Evolutionary conservation across 148 eudicot genomes (phyloP), one percentile per base, ranked within the genome.

Genomic region (Spergularia marina): DNA sequence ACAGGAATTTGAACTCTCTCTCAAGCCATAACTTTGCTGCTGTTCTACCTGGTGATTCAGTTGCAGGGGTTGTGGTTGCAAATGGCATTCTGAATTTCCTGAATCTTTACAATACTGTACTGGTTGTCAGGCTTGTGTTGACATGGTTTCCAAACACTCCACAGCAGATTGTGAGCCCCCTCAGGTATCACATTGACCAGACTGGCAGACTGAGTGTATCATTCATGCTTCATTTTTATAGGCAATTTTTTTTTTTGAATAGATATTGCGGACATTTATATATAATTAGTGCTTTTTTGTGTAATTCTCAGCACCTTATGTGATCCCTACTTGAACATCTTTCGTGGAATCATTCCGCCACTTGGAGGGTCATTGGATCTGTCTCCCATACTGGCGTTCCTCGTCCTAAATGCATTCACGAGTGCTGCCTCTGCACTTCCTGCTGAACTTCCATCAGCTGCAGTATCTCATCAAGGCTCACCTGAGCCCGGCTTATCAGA

Each of bases 141-240:
- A 95, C 97, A 56, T 95, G 98, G 98, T 92, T 95, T 70, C 97
- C 98, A 18, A 89, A 83, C 79, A 76, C 99, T 81, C 98, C 97
- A 73, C 89, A 88, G 8, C 96, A 88, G 64, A 84, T 92, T 59
- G 97, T 92, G 53, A 87, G 89, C 70, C 96, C 96, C 58, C 92
- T 92, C 78, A 92, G 97, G 97, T 95, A 87, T 81, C 64, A 39
- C 25, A 7, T 57, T 10, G 40, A 40, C 53, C 40, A 20, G 40
- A 61, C 25, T 59, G 59, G 7, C 40, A 20, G 40, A 61, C 25
- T 59, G 59, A 12, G 13, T 44, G 0, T 12, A 17, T 41, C 5
- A 41, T 25, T 11, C 23, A 4, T 16, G 18, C 21, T 16, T 34
- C 14, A 36, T 3, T 20, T 14, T 53, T 12, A 59, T 34, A 61